Base-by-base conservation (phyloP, 2,329 filamentous ascomycete species). In the Colletotrichum endophyticum region DNA sequence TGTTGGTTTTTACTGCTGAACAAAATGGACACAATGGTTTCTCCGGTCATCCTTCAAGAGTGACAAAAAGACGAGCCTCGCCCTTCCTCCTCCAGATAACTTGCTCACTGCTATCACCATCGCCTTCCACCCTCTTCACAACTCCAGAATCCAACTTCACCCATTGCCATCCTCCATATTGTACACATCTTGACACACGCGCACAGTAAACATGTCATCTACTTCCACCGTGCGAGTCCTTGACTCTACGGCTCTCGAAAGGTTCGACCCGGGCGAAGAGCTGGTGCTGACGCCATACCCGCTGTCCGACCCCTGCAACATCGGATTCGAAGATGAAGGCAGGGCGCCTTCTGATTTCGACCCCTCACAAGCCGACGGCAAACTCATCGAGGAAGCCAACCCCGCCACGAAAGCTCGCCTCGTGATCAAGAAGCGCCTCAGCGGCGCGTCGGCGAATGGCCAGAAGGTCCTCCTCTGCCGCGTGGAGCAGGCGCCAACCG, bases 401-500 rank as follows among this genome's bases (percentile, higher is more conserved):
- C 53, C 22, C 12, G 25, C 12, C 12, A 57, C 53, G 6, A 57
- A 2, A 27, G 53, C 25, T 16, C 53, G 53, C 6, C 53, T 57
- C n/a, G 22, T 57, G 2, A 27, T 57, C 53, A 22, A 57, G 4
- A 27, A 57, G 25, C 22, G 53, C 12, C 53, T 57, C 2, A 0
- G 4, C n/a, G 6, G 15, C 22, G 2, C 2, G 39, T 44, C 39
- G n/a, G 53, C 25, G 5, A 1, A 22, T 0, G 53, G 1, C 1
- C 53, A 57, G n/a, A 57, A 27, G 15, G 22, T 57, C 8, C n/a
- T 57, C 53, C 4, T 57, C 3, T 57, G 53, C 25, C 6, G 53
- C 12, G 53, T 57, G n/a, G 22, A 57, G 6, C n/a, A 57, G 2
- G n/a, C 53, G 6, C 53, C 53, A 2, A 57, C 53, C 8, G 53